phyloP scores from a whole-genome alignment of 2,329 filamentous ascomycete genomes.

The Penicillium sp. region DNA sequence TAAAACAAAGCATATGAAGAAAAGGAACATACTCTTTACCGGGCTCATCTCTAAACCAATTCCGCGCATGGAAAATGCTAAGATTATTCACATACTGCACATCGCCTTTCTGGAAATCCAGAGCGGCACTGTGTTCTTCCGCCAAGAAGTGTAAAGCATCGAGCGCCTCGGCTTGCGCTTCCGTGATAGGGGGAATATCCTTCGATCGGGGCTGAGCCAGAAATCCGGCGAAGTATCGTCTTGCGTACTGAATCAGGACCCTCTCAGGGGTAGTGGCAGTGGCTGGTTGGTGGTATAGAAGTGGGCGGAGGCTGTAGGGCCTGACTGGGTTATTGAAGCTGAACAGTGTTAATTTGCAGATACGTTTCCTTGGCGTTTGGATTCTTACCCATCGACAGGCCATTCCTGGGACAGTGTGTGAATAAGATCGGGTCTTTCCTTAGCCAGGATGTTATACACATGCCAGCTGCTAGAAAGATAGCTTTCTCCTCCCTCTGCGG shows the following conservation, averaged over 20 bases:
- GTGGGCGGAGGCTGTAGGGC: conserved; percentile 46
- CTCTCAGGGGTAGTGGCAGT: conserved; percentile 49
- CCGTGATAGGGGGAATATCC: conserved; percentile 48
- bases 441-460: conserved; percentile 56
- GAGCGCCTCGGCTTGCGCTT: conserved; percentile 53
- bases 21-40: conserved; percentile 36
- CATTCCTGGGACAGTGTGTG: conserved; percentile 50
- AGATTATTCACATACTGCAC: conserved; percentile 54
- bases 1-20: neutral
- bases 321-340: conserved; percentile 53
- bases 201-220: conserved; percentile 42
- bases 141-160: conserved; percentile 52
- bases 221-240: conserved; percentile 56
- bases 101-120: conserved; percentile 50
- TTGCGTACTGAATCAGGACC: conserved; percentile 59
- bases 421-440: conserved; percentile 53
- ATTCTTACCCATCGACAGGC: conserved; percentile 47
- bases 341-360: conserved; percentile 1
- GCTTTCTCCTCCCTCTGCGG: conserved; percentile 51
- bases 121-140: conserved; percentile 41
- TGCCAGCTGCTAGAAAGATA: conserved; percentile 53
- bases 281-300: conserved; percentile 52
- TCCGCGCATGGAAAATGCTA: conserved; percentile 51
- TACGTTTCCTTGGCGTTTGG: neutral
- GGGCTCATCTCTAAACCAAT: conserved; percentile 44